Conservation (phyloP, 331 rosid genomes). For the Rhamnella rubrinervis region DNA sequence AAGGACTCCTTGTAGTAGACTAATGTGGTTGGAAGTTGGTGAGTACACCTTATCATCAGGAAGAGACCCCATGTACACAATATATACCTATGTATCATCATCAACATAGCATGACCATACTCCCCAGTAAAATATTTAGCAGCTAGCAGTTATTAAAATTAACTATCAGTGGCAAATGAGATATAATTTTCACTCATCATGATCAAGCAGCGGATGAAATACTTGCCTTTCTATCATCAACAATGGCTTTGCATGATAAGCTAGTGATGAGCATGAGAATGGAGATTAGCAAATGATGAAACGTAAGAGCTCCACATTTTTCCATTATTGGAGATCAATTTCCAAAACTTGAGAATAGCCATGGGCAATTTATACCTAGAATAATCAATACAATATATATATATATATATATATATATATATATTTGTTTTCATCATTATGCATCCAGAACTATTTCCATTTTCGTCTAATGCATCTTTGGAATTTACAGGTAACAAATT, state of each 20-base stretch:
- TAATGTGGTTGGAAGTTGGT: constrained; percentile 32
- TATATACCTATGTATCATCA: constrained; percentile 5
- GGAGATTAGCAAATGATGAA: not conserved
- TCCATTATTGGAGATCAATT: constrained; percentile 9
- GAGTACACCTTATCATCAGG: constrained; percentile 22
- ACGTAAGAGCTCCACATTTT: constrained; percentile 7
- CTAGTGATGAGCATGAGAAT: constrained; percentile 13
- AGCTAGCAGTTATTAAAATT: too few species aligned
- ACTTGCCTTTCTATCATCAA: constrained; percentile 17
- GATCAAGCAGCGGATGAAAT: not conserved
- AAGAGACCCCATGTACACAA: constrained; percentile 39
- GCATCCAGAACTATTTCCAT: too few species aligned
- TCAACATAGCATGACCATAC: not conserved
- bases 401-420: too few species aligned
- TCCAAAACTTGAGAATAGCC: too few species aligned
- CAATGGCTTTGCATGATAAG: constrained; percentile 14
- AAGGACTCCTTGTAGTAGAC: constrained; percentile 24
- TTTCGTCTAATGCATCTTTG: too few species aligned
- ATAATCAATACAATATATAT: not conserved
- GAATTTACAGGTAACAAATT: too few species aligned
- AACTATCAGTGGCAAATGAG: too few species aligned
- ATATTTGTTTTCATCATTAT: too few species aligned
- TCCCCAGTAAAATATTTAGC: too few species aligned
- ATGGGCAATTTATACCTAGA: too few species aligned
- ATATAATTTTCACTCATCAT: not conserved